These are phyloP conservation scores for Globisporangium barbulae DNA, from an alignment of 352 stramenopile genomes.

Conservation along the genomic window DNA sequence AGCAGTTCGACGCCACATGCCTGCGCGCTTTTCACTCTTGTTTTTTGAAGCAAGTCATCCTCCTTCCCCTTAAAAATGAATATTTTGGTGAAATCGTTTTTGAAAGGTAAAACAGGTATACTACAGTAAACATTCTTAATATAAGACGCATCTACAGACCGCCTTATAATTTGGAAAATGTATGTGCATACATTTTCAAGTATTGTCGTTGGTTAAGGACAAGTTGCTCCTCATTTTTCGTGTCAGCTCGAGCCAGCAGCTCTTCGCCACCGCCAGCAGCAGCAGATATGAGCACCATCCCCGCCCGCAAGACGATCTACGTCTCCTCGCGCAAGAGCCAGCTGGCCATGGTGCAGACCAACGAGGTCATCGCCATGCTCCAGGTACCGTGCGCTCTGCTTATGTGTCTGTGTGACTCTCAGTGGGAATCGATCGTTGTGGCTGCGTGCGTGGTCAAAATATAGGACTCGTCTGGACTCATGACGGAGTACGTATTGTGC, in stretches of 20 bases:
- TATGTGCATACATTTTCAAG: no score
- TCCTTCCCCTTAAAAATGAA: no score
- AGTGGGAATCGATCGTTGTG: not conserved
- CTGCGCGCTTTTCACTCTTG: no score
- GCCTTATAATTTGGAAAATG: no score
- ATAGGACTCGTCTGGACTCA: not conserved
- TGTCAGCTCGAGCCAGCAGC: not conserved
- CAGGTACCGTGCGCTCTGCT: conserved; percentile 23
- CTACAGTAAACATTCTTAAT: no score
- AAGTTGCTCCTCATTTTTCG: no score
- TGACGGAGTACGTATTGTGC: not conserved
- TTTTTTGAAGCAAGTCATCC: no score
- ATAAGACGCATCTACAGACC: no score
- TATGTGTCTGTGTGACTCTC: not conserved
- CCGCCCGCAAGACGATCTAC: conserved; percentile 56
- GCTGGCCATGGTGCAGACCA: conserved; percentile 86
- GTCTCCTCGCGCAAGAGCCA: conserved; percentile 87
- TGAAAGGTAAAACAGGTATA: no score
- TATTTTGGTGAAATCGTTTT: no score
- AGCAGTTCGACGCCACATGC: conserved; percentile 2
- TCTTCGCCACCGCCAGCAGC: not conserved
- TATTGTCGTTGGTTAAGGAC: no score
- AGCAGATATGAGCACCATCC: not conserved
- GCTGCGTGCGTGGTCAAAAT: not conserved
- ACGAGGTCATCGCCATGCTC: conserved; percentile 80